A percentile compares a stretch with the other conserved stretches of the same genome.
Evolutionary conservation across 768 basidiomycete genomes (phyloP).

Genomic region (Lactifluus subvellereus): DNA sequence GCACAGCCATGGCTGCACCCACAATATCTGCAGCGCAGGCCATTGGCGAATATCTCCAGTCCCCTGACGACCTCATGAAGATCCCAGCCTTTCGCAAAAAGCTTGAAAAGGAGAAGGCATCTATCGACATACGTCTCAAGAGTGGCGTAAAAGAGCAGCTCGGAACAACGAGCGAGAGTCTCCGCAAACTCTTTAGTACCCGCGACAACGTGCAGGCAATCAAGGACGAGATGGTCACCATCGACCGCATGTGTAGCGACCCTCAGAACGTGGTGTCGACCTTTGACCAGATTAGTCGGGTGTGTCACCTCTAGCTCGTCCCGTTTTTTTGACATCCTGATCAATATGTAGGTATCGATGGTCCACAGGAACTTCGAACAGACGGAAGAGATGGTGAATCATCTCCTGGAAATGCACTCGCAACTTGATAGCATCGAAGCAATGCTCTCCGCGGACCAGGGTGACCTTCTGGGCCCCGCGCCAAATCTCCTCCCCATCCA

Average conservation of each 20-base stretch:
- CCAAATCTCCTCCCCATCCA: conserved; percentile 88
- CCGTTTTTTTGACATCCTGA: background rate
- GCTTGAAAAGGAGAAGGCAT: conserved; percentile 92
- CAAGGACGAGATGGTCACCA: conserved; percentile 79
- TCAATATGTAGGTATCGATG: conserved; percentile 68
- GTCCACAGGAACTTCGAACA: conserved; percentile 93
- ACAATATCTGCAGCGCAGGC: conserved; percentile 78
- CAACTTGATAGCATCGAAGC: conserved; percentile 74
- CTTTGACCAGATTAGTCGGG: conserved; percentile 94
- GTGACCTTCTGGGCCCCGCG: conserved; percentile 79
- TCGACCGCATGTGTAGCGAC: conserved; percentile 72
- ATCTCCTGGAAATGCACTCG: conserved; percentile 86
- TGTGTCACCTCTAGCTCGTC: conserved; percentile 36
- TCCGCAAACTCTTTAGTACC: conserved; percentile 74
- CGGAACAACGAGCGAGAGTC: conserved; percentile 81
- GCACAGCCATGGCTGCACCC: conserved; percentile 40
- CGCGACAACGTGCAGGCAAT: conserved; percentile 71
- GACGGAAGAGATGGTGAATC: conserved; percentile 93
- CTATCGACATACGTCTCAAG: conserved; percentile 85
- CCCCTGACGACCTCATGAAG: conserved; percentile 89
- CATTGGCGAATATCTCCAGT: conserved; percentile 85
- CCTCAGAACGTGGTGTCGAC: conserved; percentile 73
- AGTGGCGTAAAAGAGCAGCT: conserved; percentile 91
- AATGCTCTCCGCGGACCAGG: conserved; percentile 68
- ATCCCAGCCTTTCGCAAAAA: conserved; percentile 87